These are phyloP conservation scores for Trichoderma pleuroti DNA, from an alignment of 2,329 filamentous ascomycete genomes.

Conservation along the genomic window DNA sequence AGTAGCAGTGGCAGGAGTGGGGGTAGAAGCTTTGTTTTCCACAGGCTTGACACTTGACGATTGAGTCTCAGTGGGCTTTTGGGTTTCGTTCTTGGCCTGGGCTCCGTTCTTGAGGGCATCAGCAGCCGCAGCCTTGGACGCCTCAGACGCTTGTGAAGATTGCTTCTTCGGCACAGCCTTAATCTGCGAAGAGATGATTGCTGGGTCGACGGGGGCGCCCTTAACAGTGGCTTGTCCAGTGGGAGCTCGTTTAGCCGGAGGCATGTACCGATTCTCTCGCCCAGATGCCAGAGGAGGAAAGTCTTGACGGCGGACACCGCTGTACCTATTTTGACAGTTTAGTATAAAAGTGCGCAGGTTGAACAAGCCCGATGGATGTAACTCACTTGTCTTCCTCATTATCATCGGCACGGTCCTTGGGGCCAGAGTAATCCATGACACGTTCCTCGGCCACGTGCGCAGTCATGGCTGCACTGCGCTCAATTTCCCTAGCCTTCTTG, in stretches of 20 bases:
- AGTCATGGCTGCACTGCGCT: slow-evolving; percentile 68
- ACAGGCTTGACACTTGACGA: slow-evolving; percentile 29
- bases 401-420: slow-evolving; percentile 60
- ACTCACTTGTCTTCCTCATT: slow-evolving; percentile 89
- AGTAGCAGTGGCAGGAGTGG: slow-evolving; percentile 23
- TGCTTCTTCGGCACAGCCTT: slow-evolving; percentile 44
- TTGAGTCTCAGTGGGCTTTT: slow-evolving; percentile 29
- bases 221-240: slow-evolving; percentile 68
- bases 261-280: slow-evolving; percentile 74
- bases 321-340: slow-evolving; percentile 60
- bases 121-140: slow-evolving; percentile 20
- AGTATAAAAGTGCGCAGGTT: slow-evolving; percentile 5
- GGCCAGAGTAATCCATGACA: slow-evolving; percentile 64
- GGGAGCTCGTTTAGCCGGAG: slow-evolving; percentile 80
- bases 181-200: slow-evolving; percentile 86
- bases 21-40: slow-evolving; percentile 29
- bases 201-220: slow-evolving; percentile 77
- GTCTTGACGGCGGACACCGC: slow-evolving; percentile 77
- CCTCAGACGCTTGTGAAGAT: slow-evolving; percentile 22
- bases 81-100: slow-evolving; percentile 27
- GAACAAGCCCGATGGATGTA: slow-evolving; percentile 19
- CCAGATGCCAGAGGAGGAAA: slow-evolving; percentile 60
- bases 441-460: slow-evolving; percentile 88
- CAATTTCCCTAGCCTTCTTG: slow-evolving; percentile 84
- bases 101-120: slow-evolving; percentile 32